Evolutionary conservation across 768 basidiomycete genomes (phyloP), one percentile per base, ranked within the genome.

Genomic region (Punctularia strigosozonata): DNA sequence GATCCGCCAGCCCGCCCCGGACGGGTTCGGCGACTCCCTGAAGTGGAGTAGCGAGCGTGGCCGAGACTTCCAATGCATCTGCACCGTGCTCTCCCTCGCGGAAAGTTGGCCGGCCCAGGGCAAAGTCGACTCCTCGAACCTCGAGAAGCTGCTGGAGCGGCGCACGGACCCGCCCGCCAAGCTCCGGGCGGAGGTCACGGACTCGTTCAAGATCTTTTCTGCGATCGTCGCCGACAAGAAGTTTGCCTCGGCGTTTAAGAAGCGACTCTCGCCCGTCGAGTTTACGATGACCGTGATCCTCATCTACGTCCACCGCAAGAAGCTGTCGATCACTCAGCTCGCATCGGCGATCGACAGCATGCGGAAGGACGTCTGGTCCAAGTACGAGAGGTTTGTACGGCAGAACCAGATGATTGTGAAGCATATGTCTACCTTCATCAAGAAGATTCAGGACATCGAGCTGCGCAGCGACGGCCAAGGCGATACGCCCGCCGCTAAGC

Each of bases 201-300:
- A 59, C 28, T 65, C 73, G 0, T 79, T 71, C 45, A 46, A 53
- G 6, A 61, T 71, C 10, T 71, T 76, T 50, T 56, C 64, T 2
- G 44, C 51, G 2, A 60, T 85, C 34, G 67, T 68, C 2, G 43
- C 50, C 4, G 60, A 71, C 35, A 33, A 49, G 2, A 48, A 61
- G 5, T 46, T 60, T 15, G 59, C 48, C n/a, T 39, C 47, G 6
- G 42, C 58, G 17, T 69, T 79, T 50, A 42, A 54, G 52, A 59
- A 53, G 54, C 76, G 75, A 26, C 63, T 85, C 1, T 66, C 81
- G 1, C 84, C 84, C 0, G 61, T 83, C 28, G 84, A 87, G 52
- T 74, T 87, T 44, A 63, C 81, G 34, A 58, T 68, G 45, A 68
- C 73, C 35, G 62, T 62, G 17, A 47, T 80, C 3, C 54, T 85